Evolutionary conservation across 169 alveolate genomes (phyloP), one percentile per base, ranked within the genome.

Genomic region (Pseudocohnilembus persalinus): DNA sequence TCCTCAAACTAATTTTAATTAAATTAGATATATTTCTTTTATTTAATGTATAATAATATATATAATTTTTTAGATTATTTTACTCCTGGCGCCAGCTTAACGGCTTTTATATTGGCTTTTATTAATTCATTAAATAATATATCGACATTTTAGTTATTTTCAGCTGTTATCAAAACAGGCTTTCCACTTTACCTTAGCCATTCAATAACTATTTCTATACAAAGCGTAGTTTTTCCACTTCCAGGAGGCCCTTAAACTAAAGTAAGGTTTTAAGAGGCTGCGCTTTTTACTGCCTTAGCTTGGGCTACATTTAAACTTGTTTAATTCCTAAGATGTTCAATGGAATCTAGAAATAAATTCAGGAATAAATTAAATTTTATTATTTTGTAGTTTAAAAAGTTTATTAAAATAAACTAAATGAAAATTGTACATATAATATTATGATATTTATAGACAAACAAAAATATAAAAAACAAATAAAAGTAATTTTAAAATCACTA

Each of bases 191-290:
- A 63, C 33, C 82, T 77, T 24, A 77, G 29, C 82, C 82, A 77
- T 34, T 77, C 82, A 31, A 77, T 33, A 25, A 77, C 82, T 11
- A 77, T 77, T 34, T 77, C 82, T 31, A 77, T 68, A 11, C 74
- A 63, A 20, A 72, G 16, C 20, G 82, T 77, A 1, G 82, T 77
- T 77, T 77, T 77, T 27, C 82, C 82, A 77, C 82, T 77, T 31
- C 82, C 82, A 32, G 82, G 82, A 4, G 82, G 82, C 29, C 82
- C 82, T 34, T 77, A 33, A 31, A 77, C 29, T 1, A 77, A 28
- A 77, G 82, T 77, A 6, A 77, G 28, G 29, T 31, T 77, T 33
- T 77, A 33, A 0, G 27, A 1, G 20, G 82, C 82, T 0, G 82
- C 82, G 28, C 29, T 33, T 34, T 33, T 68, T 0, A 77, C 82